These are phyloP conservation scores for Penicillium goetzii DNA, from an alignment of 495 filamentous ascomycete genomes.

Conservation along the genomic window DNA sequence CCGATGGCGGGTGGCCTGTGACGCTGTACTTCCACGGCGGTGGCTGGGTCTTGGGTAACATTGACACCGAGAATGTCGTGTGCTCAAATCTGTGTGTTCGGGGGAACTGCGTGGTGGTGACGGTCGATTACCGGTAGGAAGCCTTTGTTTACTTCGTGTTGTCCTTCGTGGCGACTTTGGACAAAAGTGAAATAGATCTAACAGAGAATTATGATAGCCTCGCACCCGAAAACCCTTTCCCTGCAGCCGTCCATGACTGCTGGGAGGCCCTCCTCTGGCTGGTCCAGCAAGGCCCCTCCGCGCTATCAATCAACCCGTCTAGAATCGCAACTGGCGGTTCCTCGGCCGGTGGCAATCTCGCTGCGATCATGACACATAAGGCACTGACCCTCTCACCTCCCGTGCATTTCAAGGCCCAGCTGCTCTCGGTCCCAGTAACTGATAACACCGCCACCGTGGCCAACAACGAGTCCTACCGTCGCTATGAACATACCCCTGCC, in stretches of 20 bases:
- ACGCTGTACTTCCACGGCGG: conserved; percentile 63
- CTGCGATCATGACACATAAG: conserved; percentile 59
- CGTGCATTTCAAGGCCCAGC: conserved; percentile 51
- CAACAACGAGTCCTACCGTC: conserved; percentile 52
- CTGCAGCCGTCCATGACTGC: conserved; percentile 59
- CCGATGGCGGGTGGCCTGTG: conserved; percentile 56
- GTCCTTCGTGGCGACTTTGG: background rate
- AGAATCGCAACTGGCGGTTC: conserved; percentile 58
- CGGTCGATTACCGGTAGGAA: conserved; percentile 59
- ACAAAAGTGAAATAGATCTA: background rate
- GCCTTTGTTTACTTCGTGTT: background rate
- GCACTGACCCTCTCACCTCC: conserved; percentile 46
- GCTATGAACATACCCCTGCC: conserved; percentile 54
- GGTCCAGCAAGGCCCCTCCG: conserved; percentile 40
- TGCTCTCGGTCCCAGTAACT: conserved; percentile 61
- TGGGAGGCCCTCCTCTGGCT: conserved; percentile 63
- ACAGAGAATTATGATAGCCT: conserved; percentile 32
- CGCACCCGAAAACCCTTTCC: conserved; percentile 59
- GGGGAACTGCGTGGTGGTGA: conserved; percentile 55
- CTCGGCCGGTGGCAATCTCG: conserved; percentile 60
- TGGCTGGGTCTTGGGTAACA: conserved; percentile 62
- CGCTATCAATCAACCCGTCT: conserved; percentile 47
- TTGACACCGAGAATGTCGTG: conserved; percentile 62
- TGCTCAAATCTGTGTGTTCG: conserved; percentile 57
- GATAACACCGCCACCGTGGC: conserved; percentile 56